Conservation (phyloP, 1,284 basidiomycete genomes). For the Megacollybia platyphylla region DNA sequence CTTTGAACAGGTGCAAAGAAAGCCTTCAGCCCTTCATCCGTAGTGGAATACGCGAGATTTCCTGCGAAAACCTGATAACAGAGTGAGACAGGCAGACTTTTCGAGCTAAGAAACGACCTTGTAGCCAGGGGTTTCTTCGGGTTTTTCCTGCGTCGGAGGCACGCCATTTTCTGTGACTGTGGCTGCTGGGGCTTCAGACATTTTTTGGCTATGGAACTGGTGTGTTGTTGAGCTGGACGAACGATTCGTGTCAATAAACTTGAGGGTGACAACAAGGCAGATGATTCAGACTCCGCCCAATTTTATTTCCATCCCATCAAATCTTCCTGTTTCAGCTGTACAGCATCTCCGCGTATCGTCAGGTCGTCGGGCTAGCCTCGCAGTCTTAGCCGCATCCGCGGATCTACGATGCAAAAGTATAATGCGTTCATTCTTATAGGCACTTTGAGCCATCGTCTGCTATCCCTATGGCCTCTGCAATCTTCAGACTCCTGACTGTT, state of each 20-base stretch:
- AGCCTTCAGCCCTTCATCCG: slow-evolving; percentile 81
- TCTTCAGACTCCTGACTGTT: too few species aligned
- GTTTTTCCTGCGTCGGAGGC: slow-evolving; percentile 57
- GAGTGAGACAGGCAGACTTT: slow-evolving; percentile 6
- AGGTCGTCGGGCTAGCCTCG: neutral
- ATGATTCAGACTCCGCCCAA: slow-evolving; percentile 18
- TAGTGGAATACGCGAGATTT: slow-evolving; percentile 79
- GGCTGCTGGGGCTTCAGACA: slow-evolving; percentile 81
- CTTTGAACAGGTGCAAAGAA: slow-evolving; percentile 74
- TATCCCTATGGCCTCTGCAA: too few species aligned
- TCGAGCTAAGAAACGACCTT: slow-evolving; percentile 35
- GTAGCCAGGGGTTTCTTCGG: slow-evolving; percentile 63
- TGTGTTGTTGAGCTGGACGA: slow-evolving; percentile 38
- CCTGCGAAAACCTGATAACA: slow-evolving; percentile 66
- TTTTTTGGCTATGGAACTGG: slow-evolving; percentile 46
- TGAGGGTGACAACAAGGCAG: slow-evolving; percentile 55
- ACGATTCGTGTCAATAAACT: slow-evolving; percentile 51
- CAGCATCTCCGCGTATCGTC: neutral
- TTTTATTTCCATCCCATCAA: too few species aligned
- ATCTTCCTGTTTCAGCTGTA: too few species aligned
- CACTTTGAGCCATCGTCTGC: too few species aligned
- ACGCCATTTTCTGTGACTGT: slow-evolving; percentile 67
- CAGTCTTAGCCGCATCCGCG: too few species aligned
- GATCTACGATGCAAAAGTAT: too few species aligned
- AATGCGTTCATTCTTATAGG: too few species aligned